Conservation (phyloP, 1,139 yeast species). For the Pichia sp. region DNA sequence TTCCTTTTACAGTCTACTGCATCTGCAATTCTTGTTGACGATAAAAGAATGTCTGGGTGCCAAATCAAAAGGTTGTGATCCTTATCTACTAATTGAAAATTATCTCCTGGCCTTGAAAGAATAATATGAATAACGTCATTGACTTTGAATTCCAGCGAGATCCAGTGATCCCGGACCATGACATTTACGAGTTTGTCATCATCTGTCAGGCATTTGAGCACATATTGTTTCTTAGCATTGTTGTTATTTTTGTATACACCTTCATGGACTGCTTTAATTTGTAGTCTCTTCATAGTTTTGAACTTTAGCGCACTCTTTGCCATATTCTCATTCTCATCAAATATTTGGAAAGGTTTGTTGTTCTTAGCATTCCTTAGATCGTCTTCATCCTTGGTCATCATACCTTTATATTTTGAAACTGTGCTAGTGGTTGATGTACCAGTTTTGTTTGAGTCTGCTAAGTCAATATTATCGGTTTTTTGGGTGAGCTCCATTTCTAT, state of each 20-base stretch:
- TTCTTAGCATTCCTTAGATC: not conserved
- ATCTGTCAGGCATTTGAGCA: conserved; percentile 45
- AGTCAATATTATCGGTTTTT: not conserved
- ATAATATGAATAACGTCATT: conserved; percentile 62
- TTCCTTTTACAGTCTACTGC: conserved; percentile 71
- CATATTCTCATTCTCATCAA: conserved; percentile 28
- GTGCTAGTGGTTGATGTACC: not conserved
- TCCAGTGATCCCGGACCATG: conserved; percentile 41
- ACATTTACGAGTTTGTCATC: conserved; percentile 37
- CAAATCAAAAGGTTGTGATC: conserved; percentile 63
- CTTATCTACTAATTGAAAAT: conserved; percentile 47
- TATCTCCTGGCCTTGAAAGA: conserved; percentile 33
- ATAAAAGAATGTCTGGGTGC: conserved; percentile 77
- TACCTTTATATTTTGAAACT: conserved; percentile 12
- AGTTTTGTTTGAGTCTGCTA: not conserved
- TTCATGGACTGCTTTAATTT: conserved; percentile 39
- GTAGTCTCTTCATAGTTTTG: conserved; percentile 47
- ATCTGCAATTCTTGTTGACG: conserved; percentile 80
- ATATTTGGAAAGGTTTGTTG: conserved; percentile 12
- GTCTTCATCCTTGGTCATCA: not conserved
- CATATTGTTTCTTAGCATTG: conserved; percentile 41
- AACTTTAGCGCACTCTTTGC: conserved; percentile 46
- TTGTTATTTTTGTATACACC: conserved; percentile 36
- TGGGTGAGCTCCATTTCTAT: conserved; percentile 4
- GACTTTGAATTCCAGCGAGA: conserved; percentile 35